These are phyloP conservation scores for Coelastrella sp. DNA, from an alignment of 139 green algal genomes.

Conservation along the genomic window DNA sequence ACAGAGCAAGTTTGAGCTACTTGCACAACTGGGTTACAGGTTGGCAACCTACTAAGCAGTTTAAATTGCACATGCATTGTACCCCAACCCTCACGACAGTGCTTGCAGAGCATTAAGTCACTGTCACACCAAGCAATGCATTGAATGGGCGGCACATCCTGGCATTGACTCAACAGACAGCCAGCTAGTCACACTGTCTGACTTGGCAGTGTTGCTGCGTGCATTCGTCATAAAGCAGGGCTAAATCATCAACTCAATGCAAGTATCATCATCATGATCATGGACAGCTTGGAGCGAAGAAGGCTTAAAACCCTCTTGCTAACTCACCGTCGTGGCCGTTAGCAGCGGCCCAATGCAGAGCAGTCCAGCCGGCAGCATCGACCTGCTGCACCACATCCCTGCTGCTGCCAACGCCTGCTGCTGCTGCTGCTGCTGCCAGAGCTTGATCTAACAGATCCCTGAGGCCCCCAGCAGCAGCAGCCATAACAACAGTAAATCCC, in stretches of 20 bases:
- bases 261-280: no score
- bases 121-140: not conserved
- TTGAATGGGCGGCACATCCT: no score
- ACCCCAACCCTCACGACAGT: no score
- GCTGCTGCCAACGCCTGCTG: not conserved
- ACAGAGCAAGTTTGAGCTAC: not conserved
- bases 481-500: slow-evolving; percentile 3
- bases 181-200: not conserved
- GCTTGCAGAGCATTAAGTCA: not conserved
- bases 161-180: no score
- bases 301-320: not conserved
- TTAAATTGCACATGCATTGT: not conserved
- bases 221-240: no score
- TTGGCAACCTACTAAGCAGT: not conserved
- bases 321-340: slow-evolving; percentile 27
- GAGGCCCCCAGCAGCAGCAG: slow-evolving; percentile 24
- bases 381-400: not conserved
- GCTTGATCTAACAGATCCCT: not conserved
- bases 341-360: slow-evolving; percentile 39
- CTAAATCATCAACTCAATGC: no score
- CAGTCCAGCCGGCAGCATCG: slow-evolving; percentile 38
- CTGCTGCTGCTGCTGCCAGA: slow-evolving; percentile 3
- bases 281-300: not conserved
- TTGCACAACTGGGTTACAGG: not conserved
- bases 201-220: not conserved